Evolutionary conservation across 2,329 filamentous ascomycete species (phyloP).

Genomic region (Aureobasidium sp.): DNA sequence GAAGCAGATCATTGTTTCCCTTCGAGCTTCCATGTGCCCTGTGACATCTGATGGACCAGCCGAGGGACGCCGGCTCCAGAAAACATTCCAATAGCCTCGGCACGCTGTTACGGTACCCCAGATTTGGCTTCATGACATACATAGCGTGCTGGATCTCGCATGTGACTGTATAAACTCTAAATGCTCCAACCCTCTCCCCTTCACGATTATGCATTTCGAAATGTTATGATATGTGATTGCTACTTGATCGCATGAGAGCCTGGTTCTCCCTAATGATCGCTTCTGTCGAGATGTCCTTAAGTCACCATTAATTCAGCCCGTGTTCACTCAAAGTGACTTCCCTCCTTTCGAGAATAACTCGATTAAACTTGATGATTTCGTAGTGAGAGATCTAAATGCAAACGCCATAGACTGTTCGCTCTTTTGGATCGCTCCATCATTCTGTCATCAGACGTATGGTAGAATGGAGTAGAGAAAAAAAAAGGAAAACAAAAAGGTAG

Average conservation of each 20-base stretch:
- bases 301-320: too few species aligned
- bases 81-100: slow-evolving; percentile 7
- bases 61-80: background rate
- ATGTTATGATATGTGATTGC: background rate
- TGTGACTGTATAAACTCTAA: background rate
- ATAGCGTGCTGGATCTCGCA: background rate
- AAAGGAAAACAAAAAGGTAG: background rate
- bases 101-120: background rate
- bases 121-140: slow-evolving; percentile 2
- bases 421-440: too few species aligned
- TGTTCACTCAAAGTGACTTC: too few species aligned
- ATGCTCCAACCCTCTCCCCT: background rate
- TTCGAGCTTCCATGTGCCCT: background rate
- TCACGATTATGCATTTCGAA: background rate
- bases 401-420: too few species aligned
- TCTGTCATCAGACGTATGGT: too few species aligned
- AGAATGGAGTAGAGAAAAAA: too few species aligned
- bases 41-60: background rate
- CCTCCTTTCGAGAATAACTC: too few species aligned
- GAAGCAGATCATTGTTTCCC: background rate
- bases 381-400: too few species aligned
- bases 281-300: too few species aligned
- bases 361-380: too few species aligned
- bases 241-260: background rate
- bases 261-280: too few species aligned